Evolutionary conservation across 2,329 filamentous ascomycete species (phyloP), one percentile per base, ranked within the genome.

Genomic region (Arthrobotrys sphaeroides): DNA sequence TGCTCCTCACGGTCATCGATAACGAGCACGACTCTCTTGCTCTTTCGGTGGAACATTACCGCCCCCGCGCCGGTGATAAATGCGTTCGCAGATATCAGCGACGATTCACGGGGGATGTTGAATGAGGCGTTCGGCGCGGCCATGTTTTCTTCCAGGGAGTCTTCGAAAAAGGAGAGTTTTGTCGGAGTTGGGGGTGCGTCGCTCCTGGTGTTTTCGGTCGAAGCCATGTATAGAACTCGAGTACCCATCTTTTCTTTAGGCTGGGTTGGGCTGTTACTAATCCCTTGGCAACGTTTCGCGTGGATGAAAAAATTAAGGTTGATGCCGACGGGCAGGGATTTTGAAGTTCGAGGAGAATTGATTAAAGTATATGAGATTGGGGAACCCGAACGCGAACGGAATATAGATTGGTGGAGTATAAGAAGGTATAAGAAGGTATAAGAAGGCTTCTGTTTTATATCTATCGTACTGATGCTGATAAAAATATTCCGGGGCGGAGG

Each of bases 11-110:
- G 57, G 13, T 70, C 65, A 36, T 76, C 65, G 22, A 74, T 74
- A 7, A 76, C 73, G 1, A 76, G 31, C 4, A 76, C 40, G 10
- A 76, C 73, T 13, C 73, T 28, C 16, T 53, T 49, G 22, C 40
- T 69, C 57, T 57, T 65, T 38, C 73, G 47, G 26, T 76, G 73
- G 26, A 76, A 69, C 65, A 76, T 70, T 18, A 76, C 73, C 2
- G 66, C 73, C 3, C 73, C 73, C 20, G 73, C 65, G 10, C 73
- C 73, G 5, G 57, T 69, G 42, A 76, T 70, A 31, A 76, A 76
- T 10, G 47, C 57, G 6, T 31, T 26, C 4, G 65, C 57, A 26
- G 7, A 57, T 57, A 76, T 61, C 24, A 76, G 45, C 16, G 73
- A 76, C 7, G 73, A 70, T 9, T 70, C 65, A 5, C 43, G 55